phyloP scores from a whole-genome alignment of 208 protist genomes.

The Phytomonas francai region DNA sequence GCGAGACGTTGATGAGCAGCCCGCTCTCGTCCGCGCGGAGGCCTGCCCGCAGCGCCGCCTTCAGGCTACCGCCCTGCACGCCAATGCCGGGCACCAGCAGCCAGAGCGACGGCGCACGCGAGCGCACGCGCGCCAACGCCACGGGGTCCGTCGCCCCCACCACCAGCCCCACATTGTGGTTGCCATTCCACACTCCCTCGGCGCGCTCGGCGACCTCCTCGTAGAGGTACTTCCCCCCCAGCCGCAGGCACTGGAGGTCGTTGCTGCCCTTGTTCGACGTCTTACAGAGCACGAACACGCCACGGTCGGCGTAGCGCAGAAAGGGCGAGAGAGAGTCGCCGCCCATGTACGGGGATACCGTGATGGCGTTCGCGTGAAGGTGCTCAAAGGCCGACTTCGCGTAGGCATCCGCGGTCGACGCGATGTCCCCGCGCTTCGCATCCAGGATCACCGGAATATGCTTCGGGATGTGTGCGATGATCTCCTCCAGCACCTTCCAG shows the following conservation, averaged over 20 bases:
- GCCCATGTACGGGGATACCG: conserved; percentile 84
- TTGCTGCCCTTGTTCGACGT: conserved; percentile 86
- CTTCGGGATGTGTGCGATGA: conserved; percentile 56
- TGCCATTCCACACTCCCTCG: conserved; percentile 58
- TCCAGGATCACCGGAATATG: conserved; percentile 83
- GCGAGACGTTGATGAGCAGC: conserved; percentile 82
- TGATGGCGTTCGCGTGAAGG: conserved; percentile 77
- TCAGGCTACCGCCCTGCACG: conserved; percentile 74
- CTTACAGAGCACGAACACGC: conserved; percentile 85
- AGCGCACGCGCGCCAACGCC: conserved; percentile 64
- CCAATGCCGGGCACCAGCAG: conserved; percentile 85
- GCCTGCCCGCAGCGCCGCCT: conserved; percentile 61
- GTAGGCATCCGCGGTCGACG: conserved; percentile 79
- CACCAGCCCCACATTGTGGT: conserved; percentile 79
- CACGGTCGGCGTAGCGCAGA: conserved; percentile 62
- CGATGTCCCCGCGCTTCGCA: conserved; percentile 86
- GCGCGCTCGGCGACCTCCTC: conserved; percentile 73
- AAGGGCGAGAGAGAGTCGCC: conserved; percentile 75
- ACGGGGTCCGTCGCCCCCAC: conserved; percentile 80
- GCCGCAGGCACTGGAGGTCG: conserved; percentile 70
- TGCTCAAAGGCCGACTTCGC: conserved; percentile 74
- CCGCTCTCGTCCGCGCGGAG: conserved; percentile 72
- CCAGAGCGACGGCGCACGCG: conserved; percentile 73
- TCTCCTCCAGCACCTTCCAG: conserved; percentile 51
- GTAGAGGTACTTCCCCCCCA: conserved; percentile 52